Conservation (phyloP, 106 monocot species). For the Dioscorea alata region DNA sequence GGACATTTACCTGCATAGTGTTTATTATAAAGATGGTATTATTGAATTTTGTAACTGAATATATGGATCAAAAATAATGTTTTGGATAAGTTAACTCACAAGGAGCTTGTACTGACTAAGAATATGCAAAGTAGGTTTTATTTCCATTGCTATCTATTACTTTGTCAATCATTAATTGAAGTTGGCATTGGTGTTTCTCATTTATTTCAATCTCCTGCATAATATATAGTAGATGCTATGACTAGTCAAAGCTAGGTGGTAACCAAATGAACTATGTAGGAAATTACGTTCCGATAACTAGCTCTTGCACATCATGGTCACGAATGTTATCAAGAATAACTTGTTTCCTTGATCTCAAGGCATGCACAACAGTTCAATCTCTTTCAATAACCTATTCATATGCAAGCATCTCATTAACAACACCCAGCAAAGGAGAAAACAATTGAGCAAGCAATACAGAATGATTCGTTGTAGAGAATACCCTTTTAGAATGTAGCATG, state of each 20-base stretch:
- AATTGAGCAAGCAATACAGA: no score
- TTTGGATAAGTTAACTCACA: conserved; percentile 33
- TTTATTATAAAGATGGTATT: not conserved
- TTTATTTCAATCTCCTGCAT: conserved; percentile 84
- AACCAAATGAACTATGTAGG: not conserved
- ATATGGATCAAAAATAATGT: not conserved
- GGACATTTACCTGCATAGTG: conserved; percentile 69
- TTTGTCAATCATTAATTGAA: conserved; percentile 94
- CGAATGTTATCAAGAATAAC: conserved; percentile 95
- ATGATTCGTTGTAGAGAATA: no score
- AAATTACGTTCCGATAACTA: conserved; percentile 68
- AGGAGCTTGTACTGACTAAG: conserved; percentile 93
- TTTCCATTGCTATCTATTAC: conserved; percentile 84
- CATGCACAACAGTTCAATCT: conserved; percentile 48
- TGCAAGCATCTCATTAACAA: not conserved
- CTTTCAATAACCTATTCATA: conserved; percentile 38
- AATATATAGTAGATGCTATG: conserved; percentile 5
- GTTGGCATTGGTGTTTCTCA: conserved; percentile 62
- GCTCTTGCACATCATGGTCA: conserved; percentile 92
- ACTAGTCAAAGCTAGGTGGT: not conserved
- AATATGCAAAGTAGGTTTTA: conserved; percentile 84
- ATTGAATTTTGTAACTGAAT: not conserved
- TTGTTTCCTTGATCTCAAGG: conserved; percentile 73
- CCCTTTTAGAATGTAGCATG: no score
- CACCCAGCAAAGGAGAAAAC: no score